These are phyloP conservation scores for Aristolochia californica DNA, from an alignment of 164 flowering plant genomes.

Conservation along the genomic window DNA sequence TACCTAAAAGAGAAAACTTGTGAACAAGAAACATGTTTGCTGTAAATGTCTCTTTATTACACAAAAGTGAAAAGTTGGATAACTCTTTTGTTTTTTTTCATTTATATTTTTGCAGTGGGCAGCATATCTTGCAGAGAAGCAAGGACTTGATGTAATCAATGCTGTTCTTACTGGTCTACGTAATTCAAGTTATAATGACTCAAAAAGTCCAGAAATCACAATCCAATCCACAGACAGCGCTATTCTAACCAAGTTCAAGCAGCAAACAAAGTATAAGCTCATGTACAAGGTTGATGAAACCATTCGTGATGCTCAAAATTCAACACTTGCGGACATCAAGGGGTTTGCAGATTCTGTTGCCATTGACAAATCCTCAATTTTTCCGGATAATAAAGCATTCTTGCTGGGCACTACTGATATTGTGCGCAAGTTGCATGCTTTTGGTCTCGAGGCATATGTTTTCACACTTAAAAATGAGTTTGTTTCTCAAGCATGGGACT, in stretches of 20 bases:
- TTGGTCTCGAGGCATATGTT: conserved; percentile 49
- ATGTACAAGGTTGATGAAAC: conserved; percentile 53
- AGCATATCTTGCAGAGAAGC: conserved; percentile 58
- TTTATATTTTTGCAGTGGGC: conserved; percentile 57
- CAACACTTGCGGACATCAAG: conserved; percentile 53
- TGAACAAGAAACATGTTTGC: neutral
- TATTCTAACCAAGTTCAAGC: conserved; percentile 42
- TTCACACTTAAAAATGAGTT: conserved; percentile 66
- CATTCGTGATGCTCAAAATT: conserved; percentile 34
- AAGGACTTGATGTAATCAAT: conserved; percentile 37
- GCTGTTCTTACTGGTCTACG: conserved; percentile 47
- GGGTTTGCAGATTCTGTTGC: conserved; percentile 62
- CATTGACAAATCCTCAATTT: conserved; percentile 44
- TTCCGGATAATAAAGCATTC: conserved; percentile 23
- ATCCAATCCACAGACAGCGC: conserved; percentile 68
- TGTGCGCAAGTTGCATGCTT: conserved; percentile 42
- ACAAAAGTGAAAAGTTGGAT: neutral
- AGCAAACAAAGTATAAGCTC: conserved; percentile 35
- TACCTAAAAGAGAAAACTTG: too few species aligned
- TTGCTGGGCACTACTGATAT: conserved; percentile 28
- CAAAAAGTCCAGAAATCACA: conserved; percentile 37
- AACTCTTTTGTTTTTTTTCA: neutral
- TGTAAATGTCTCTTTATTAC: neutral
- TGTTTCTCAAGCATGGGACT: conserved; percentile 80
- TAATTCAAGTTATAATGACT: conserved; percentile 41